Percentiles rank a stretch among this genome's conserved stretches.
These are phyloP conservation scores for Apiotrichum veenhuisii DNA, from an alignment of 1,284 basidiomycete species.

Conservation along the genomic window DNA sequence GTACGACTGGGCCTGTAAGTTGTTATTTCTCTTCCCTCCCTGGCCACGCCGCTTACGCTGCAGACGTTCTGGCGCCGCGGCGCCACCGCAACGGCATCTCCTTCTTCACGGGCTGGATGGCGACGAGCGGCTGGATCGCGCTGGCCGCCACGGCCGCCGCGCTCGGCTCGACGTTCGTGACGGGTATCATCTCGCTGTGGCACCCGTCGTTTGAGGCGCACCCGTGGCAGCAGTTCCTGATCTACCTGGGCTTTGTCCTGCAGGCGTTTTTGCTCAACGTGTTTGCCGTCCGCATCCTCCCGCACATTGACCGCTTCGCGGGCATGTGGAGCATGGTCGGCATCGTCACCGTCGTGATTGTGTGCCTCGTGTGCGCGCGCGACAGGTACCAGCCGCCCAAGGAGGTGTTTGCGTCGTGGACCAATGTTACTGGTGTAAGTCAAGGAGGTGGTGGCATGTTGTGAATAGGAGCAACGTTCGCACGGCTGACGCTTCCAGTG, in stretches of 20 bases:
- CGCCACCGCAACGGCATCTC: slow-evolving; percentile 5
- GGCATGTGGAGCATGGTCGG: slow-evolving; percentile 33
- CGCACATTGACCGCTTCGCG: slow-evolving; percentile 22
- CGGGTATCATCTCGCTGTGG: slow-evolving; percentile 20
- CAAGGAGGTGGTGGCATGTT: background rate
- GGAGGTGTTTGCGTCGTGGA: slow-evolving; percentile 44
- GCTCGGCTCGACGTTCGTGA: slow-evolving; percentile 27
- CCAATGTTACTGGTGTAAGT: slow-evolving; percentile 29
- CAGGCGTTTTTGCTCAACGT: slow-evolving; percentile 10
- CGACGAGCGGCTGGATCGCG: slow-evolving; percentile 44
- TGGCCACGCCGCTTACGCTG: background rate
- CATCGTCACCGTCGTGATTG: slow-evolving; percentile 39
- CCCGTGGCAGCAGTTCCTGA: slow-evolving; percentile 14
- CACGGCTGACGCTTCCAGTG: no score
- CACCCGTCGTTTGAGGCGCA: slow-evolving; percentile 1
- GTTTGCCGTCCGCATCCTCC: slow-evolving; percentile 12
- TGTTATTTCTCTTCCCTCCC: no score
- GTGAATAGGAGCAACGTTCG: no score
- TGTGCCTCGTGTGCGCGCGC: slow-evolving; percentile 27
- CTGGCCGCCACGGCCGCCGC: slow-evolving; percentile 40
- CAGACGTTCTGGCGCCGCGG: slow-evolving; percentile 4
- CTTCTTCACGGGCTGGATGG: slow-evolving; percentile 16
- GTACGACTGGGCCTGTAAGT: slow-evolving; percentile 34
- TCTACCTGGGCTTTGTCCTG: slow-evolving; percentile 9
- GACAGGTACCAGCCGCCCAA: slow-evolving; percentile 36